phyloP scores from a whole-genome alignment of 2,329 filamentous ascomycete species.

The Xylariaceae sp. region DNA sequence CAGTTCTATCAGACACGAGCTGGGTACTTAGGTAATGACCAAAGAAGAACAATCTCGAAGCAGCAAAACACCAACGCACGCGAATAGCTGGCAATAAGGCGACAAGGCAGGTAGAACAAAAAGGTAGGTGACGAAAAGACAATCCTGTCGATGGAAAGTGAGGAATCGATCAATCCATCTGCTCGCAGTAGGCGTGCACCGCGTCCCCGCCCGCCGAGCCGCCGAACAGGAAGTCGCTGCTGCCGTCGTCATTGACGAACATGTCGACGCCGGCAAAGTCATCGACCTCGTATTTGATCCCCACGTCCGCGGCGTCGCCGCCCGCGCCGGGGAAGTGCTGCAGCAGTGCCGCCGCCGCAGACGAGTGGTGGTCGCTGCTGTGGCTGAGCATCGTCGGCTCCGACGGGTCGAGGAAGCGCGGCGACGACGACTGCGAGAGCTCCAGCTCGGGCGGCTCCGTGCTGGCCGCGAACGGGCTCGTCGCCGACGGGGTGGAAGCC shows the following conservation, averaged over 20 bases:
- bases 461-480: constrained; percentile 43
- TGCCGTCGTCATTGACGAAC: constrained; percentile 42
- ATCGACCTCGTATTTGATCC: constrained; percentile 39
- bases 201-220: no score
- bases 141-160: not conserved
- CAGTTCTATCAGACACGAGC: no score
- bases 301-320: constrained; percentile 41
- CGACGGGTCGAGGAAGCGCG: constrained; percentile 36
- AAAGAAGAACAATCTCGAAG: not conserved
- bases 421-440: constrained; percentile 54
- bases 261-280: constrained; percentile 45
- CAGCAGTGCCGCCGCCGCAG: constrained; percentile 26
- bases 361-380: constrained; percentile 22
- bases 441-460: constrained; percentile 46
- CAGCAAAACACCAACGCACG: not conserved
- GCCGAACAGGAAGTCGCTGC: constrained; percentile 48
- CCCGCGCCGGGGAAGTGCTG: constrained; percentile 36
- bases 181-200: no score
- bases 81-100: no score
- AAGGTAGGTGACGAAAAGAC: no score
- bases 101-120: no score
- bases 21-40: no score
- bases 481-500: constrained; percentile 28
- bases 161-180: not conserved
- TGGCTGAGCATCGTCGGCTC: constrained; percentile 25